Percentiles rank a stretch among this genome's conserved stretches.
phyloP scores from a whole-genome alignment of 2,329 filamentous ascomycete species.

The Ceratocystis papillata region DNA sequence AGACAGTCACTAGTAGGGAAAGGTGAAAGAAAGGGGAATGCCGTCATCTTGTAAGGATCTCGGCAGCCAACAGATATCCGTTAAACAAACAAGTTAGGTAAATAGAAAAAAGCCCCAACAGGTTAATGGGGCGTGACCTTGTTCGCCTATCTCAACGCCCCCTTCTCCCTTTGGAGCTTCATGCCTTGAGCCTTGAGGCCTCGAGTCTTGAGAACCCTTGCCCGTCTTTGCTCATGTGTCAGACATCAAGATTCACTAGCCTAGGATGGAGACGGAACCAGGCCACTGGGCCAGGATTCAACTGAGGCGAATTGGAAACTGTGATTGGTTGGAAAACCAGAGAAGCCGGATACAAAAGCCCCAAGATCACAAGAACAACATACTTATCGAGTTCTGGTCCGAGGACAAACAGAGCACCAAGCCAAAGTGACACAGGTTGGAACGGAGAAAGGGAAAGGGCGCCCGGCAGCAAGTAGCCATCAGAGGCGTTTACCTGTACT shows the following conservation, averaged over 20 bases:
- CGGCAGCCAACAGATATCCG: not conserved
- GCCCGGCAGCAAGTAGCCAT: not conserved
- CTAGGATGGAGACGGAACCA: not conserved
- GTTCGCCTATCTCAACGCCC: not conserved
- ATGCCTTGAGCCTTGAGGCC: not conserved
- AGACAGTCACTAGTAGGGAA: not conserved
- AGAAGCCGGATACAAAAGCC: not conserved
- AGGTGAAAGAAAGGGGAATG: not conserved
- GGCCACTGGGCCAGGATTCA: not conserved
- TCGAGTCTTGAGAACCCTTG: not conserved
- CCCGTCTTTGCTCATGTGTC: not conserved
- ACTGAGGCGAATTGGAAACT: not conserved
- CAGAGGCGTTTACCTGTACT: slow-evolving; percentile 1
- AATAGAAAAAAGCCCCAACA: not conserved
- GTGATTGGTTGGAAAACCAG: not conserved
- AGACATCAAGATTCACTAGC: not conserved
- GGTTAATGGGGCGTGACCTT: not conserved
- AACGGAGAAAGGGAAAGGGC: not conserved
- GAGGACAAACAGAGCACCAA: not conserved
- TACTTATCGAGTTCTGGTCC: not conserved
- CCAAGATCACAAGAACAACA: not conserved
- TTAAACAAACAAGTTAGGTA: not conserved
- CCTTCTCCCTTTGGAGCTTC: not conserved
- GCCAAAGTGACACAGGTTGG: not conserved
- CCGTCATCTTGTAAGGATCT: not conserved